Conservation (phyloP, 139 green algal species). For the Desmodesmus armatus region DNA sequence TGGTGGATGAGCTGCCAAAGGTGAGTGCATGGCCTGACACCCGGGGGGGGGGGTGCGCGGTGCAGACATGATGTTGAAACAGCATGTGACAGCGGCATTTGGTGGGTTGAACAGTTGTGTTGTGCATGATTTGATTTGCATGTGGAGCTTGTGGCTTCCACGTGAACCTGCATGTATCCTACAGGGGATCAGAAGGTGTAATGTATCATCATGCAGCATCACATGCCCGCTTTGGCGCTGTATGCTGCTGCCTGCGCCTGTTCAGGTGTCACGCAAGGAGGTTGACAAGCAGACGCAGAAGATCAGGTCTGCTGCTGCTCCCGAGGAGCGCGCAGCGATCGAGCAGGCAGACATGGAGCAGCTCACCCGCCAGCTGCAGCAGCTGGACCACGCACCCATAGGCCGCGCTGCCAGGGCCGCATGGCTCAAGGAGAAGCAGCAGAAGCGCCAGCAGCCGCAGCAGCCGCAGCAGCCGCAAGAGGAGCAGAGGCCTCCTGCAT, state of each 20-base stretch:
- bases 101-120: too few species aligned
- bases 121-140: too few species aligned
- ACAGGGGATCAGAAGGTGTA: too few species aligned
- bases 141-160: too few species aligned
- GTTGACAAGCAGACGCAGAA: constrained; percentile 22
- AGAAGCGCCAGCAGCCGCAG: background rate
- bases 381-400: constrained; percentile 9
- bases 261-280: constrained; percentile 36
- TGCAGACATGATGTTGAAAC: too few species aligned
- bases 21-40: background rate
- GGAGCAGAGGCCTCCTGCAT: background rate
- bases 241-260: too few species aligned
- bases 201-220: too few species aligned
- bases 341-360: constrained; percentile 19
- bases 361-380: constrained; percentile 34
- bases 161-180: too few species aligned
- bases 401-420: constrained; percentile 36
- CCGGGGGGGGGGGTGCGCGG: too few species aligned
- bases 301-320: constrained; percentile 26
- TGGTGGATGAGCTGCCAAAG: constrained; percentile 35
- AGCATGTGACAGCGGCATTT: too few species aligned
- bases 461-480: background rate
- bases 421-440: constrained; percentile 17
- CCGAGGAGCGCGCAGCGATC: constrained; percentile 23
- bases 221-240: too few species aligned